These are phyloP conservation scores for Dendrobium huoshanense DNA, from an alignment of 106 monocot genomes.

Conservation along the genomic window DNA sequence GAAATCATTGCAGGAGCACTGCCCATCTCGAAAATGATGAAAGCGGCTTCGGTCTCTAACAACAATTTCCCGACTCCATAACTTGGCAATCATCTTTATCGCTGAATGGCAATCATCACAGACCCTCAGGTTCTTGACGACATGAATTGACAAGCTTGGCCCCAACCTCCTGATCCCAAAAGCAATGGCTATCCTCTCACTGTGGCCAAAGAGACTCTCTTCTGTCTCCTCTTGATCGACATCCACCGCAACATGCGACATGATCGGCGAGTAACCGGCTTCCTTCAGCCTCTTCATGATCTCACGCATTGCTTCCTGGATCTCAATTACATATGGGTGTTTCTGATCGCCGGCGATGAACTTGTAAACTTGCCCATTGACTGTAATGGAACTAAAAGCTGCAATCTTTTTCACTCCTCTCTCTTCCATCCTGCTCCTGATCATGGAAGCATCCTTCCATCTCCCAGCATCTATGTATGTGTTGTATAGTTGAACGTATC, in stretches of 20 bases:
- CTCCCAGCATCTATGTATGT: conserved; percentile 48
- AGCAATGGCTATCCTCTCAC: conserved; percentile 79
- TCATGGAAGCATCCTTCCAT: conserved; percentile 32
- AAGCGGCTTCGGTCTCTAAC: conserved; percentile 68
- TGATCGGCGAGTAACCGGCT: conserved; percentile 42
- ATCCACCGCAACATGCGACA: conserved; percentile 25
- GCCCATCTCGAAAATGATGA: conserved; percentile 63
- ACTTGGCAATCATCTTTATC: conserved; percentile 54
- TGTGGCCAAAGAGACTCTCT: conserved; percentile 44
- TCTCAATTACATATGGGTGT: conserved; percentile 39
- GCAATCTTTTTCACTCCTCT: conserved; percentile 51
- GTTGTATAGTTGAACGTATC: conserved; percentile 61
- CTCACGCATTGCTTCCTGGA: conserved; percentile 35
- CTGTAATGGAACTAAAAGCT: conserved; percentile 50
- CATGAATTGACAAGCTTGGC: conserved; percentile 38
- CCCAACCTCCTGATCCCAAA: conserved; percentile 54
- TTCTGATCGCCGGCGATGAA: conserved; percentile 47
- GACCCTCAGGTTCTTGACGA: conserved; percentile 59
- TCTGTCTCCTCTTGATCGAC: conserved; percentile 77
- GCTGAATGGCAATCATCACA: conserved; percentile 73
- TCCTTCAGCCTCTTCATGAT: conserved; percentile 38
- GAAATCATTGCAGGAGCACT: conserved; percentile 81
- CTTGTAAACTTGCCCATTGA: conserved; percentile 40
- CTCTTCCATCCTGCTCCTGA: conserved; percentile 57
- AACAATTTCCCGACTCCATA: conserved; percentile 63